Percentiles rank a stretch among this genome's conserved stretches.
Evolutionary conservation across 371 early-diverging fungal genomes (phyloP).

Genomic region (Mortierella sp.): DNA sequence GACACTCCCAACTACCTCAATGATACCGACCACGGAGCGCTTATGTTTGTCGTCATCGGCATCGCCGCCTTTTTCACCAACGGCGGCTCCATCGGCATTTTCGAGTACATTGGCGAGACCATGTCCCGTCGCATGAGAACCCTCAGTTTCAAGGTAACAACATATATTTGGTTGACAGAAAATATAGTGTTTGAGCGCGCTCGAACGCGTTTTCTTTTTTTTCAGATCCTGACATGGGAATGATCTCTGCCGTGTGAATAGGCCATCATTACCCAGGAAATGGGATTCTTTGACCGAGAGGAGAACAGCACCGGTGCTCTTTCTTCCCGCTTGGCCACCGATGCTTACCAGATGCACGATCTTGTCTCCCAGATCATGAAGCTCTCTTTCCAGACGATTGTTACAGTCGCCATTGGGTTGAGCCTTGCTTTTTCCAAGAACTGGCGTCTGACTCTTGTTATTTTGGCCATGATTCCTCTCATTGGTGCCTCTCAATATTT

Average conservation of each 20-base stretch:
- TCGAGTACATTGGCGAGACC: slow-evolving; percentile 59
- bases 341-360: slow-evolving; percentile 78
- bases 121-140: slow-evolving; percentile 71
- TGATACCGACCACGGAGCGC: slow-evolving; percentile 62
- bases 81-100: slow-evolving; percentile 57
- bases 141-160: slow-evolving; percentile 58
- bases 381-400: slow-evolving; percentile 65
- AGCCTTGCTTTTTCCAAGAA: slow-evolving; percentile 59
- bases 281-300: slow-evolving; percentile 88
- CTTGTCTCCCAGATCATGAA: slow-evolving; percentile 77
- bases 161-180: not conserved
- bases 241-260: not conserved
- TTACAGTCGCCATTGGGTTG: slow-evolving; percentile 59
- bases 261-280: slow-evolving; percentile 81
- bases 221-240: too few species aligned
- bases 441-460: slow-evolving; percentile 72
- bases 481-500: slow-evolving; percentile 58
- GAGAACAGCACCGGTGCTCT: slow-evolving; percentile 87
- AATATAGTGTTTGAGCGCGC: too few species aligned
- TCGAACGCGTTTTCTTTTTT: too few species aligned
- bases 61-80: slow-evolving; percentile 63
- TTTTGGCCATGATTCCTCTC: slow-evolving; percentile 66
- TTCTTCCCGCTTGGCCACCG: slow-evolving; percentile 84
- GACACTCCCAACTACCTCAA: slow-evolving; percentile 2
- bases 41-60: slow-evolving; percentile 73